phyloP scores from a whole-genome alignment of 495 filamentous ascomycete species.

The Lasiosphaeria ovina region DNA sequence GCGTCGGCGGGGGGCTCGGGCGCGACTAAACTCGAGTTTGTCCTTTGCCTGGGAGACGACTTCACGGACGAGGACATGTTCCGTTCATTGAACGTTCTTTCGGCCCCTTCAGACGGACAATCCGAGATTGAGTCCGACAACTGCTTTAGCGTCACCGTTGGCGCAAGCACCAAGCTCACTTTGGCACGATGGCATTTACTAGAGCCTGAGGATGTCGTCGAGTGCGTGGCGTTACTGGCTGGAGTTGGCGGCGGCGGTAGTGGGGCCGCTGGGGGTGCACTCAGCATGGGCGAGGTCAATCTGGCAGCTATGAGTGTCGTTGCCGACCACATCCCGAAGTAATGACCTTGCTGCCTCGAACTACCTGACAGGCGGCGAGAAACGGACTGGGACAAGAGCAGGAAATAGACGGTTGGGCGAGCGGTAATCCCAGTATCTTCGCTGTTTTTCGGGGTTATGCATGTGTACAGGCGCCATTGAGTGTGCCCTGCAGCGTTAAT shows the following conservation, averaged over 20 bases:
- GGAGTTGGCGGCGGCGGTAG: conserved; percentile 50
- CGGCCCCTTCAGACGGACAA: conserved; percentile 37
- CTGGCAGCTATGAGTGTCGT: conserved; percentile 44
- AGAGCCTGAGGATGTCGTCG: conserved; percentile 83
- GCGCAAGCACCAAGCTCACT: conserved; percentile 81
- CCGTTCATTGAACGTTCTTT: conserved; percentile 61
- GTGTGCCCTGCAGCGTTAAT: too few relatives aligned
- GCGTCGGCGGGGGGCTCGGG: conserved; percentile 9
- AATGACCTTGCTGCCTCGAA: neutral
- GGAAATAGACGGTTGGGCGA: neutral
- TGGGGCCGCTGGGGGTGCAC: conserved; percentile 21
- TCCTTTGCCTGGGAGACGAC: conserved; percentile 89
- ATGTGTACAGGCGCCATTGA: too few relatives aligned
- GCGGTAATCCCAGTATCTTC: too few relatives aligned
- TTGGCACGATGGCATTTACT: conserved; percentile 82
- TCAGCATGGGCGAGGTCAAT: conserved; percentile 46
- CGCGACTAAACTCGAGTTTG: conserved; percentile 64
- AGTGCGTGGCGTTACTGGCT: conserved; percentile 67
- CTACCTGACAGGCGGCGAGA: too few relatives aligned
- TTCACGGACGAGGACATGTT: conserved; percentile 94
- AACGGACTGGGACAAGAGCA: neutral
- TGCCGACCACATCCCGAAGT: conserved; percentile 40
- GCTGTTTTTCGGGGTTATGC: too few relatives aligned
- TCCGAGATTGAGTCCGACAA: conserved; percentile 52
- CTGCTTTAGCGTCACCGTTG: conserved; percentile 85